Conservation (phyloP, 2,329 filamentous ascomycete genomes). For the Cladophialophora immunda region DNA sequence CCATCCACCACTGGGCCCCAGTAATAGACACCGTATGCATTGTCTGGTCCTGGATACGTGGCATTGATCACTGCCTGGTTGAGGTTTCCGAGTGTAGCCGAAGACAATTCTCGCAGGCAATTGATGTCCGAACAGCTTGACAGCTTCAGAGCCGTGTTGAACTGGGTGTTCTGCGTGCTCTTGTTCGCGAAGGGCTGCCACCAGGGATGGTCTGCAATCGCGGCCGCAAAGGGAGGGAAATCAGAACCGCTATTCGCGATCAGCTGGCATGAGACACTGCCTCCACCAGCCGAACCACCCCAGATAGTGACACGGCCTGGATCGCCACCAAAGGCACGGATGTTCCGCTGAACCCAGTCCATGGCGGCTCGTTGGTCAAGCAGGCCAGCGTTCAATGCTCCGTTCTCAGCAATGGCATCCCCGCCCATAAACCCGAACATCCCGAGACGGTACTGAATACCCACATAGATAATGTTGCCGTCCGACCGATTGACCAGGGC, state of each 20-base stretch:
- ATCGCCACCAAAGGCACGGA: conserved; percentile 48
- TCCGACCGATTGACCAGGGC: conserved; percentile 37
- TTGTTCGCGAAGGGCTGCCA: conserved; percentile 47
- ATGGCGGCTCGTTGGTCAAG: conserved; percentile 49
- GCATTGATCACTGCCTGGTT: conserved; percentile 26
- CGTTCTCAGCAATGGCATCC: conserved; percentile 19
- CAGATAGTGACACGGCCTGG: conserved; percentile 49
- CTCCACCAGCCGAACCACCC: conserved; percentile 42
- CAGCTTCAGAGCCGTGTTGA: conserved; percentile 54
- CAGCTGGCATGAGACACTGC: conserved; percentile 42
- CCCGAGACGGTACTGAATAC: conserved; percentile 79
- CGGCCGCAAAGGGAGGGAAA: conserved; percentile 53
- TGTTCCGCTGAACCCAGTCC: conserved; percentile 50
- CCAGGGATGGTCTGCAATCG: conserved; percentile 51
- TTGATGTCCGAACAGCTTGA: conserved; percentile 52
- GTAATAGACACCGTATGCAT: conserved; percentile 30
- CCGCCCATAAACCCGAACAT: conserved; percentile 71
- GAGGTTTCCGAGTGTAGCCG: conserved; percentile 19
- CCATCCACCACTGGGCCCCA: conserved; percentile 45
- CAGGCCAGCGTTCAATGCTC: conserved; percentile 46
- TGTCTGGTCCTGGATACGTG: conserved; percentile 22
- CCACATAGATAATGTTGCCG: conserved; percentile 66
- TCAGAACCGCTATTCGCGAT: conserved; percentile 50
- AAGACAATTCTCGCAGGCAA: conserved; percentile 21
- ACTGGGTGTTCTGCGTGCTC: conserved; percentile 45